Conservation (phyloP, 2,329 filamentous ascomycete genomes). For the Pyrenophora seminiperda region DNA sequence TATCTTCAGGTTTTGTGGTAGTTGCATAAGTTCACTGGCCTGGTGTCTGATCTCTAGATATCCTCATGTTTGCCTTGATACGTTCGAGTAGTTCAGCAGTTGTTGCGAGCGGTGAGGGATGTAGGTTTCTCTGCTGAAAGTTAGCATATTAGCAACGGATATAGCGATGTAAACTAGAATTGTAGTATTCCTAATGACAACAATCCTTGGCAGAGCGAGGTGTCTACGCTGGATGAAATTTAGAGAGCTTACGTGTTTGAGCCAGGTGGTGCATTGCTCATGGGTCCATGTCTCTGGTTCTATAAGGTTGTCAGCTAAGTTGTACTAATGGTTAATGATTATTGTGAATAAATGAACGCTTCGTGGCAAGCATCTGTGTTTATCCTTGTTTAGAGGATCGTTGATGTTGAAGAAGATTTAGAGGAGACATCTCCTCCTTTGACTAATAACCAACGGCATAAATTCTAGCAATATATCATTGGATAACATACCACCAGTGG, state of each 20-base stretch:
- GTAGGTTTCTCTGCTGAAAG: conserved; percentile 62
- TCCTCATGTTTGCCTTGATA: conserved; percentile 70
- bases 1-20: too few species aligned
- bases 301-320: conserved; percentile 34
- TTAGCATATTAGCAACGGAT: conserved; percentile 1
- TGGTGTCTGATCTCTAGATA: conserved; percentile 29
- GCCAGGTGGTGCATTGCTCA: conserved; percentile 80
- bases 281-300: conserved; percentile 75
- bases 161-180: not conserved
- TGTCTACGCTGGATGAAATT: not conserved
- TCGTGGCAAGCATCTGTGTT: too few species aligned
- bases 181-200: not conserved
- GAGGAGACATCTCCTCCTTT: too few species aligned
- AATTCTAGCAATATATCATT: not conserved
- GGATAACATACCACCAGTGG: conserved; percentile 69
- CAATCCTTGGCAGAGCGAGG: not conserved
- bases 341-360: too few species aligned
- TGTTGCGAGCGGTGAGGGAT: conserved; percentile 64
- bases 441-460: too few species aligned
- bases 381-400: too few species aligned
- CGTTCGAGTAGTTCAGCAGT: conserved; percentile 69
- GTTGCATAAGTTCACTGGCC: not conserved
- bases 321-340: too few species aligned
- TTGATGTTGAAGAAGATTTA: too few species aligned
- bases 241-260: conserved; percentile 70